Evolutionary conservation across 2,329 filamentous ascomycete species (phyloP).

Genomic region (Xylariaceae sp.): DNA sequence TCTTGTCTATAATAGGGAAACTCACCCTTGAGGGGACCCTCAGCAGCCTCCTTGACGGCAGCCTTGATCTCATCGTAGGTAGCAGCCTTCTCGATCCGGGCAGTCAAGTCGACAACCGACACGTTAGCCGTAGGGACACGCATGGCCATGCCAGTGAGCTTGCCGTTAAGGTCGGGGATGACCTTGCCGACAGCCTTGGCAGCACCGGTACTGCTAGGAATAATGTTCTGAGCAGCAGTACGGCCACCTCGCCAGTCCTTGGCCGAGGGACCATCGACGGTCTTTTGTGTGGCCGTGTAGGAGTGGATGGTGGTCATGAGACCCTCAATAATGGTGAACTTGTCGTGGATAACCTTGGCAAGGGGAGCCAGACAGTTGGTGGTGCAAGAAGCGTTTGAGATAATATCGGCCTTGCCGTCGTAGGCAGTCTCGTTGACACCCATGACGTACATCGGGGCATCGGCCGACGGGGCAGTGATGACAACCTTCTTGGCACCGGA

Average conservation of each 20-base stretch:
- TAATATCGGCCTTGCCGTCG: constrained; percentile 86
- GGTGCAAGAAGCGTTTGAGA: constrained; percentile 99
- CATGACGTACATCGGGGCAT: constrained; percentile 99
- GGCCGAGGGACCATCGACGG: constrained; percentile 92
- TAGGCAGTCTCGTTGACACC: constrained; percentile 97
- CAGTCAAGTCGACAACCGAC: constrained; percentile 97
- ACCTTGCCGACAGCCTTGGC: constrained; percentile 99
- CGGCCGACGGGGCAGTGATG: constrained; percentile 88
- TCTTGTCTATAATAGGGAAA: constrained; percentile 18
- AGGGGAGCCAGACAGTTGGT: constrained; percentile 99
- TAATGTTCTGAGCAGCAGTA: constrained; percentile 99
- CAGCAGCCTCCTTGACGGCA: constrained; percentile 82
- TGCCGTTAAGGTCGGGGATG: constrained; percentile 96
- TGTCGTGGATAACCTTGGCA: constrained; percentile 99
- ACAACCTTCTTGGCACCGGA: constrained; percentile 98
- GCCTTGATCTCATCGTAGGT: constrained; percentile 91
- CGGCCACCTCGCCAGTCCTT: constrained; percentile 99
- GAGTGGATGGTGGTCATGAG: constrained; percentile 99
- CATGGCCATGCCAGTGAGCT: constrained; percentile 99
- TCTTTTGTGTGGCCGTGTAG: constrained; percentile 99
- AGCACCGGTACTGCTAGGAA: constrained; percentile 97
- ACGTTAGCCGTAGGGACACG: constrained; percentile 99
- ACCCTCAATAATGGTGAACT: constrained; percentile 96
- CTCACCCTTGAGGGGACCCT: constrained; percentile 84
- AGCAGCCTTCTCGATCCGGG: constrained; percentile 88